A percentile compares a stretch with the other conserved stretches of the same genome.
Evolutionary conservation across 2,329 filamentous ascomycete genomes (phyloP).

Genomic region (Botryotinia narcissicola): DNA sequence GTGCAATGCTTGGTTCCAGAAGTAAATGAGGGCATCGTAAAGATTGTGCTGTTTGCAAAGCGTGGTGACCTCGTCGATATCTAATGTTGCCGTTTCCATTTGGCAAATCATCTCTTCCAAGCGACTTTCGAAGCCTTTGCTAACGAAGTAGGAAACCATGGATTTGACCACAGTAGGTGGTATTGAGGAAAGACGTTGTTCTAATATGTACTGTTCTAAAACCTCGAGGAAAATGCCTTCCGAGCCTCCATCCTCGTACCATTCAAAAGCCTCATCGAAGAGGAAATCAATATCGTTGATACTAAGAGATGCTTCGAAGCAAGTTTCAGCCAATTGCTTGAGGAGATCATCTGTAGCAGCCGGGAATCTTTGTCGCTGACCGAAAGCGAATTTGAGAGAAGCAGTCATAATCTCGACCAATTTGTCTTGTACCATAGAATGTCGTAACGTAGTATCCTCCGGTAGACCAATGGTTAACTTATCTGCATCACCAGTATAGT

Average conservation of each 20-base stretch:
- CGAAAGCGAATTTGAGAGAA: conserved; percentile 85
- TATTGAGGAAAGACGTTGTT: conserved; percentile 68
- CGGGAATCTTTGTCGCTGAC: conserved; percentile 54
- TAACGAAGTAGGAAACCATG: conserved; percentile 77
- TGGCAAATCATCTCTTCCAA: conserved; percentile 94
- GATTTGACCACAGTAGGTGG: conserved; percentile 85
- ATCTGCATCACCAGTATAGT: conserved; percentile 88
- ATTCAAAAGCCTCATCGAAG: conserved; percentile 87
- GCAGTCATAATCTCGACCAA: conserved; percentile 90
- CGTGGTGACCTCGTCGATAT: conserved; percentile 87
- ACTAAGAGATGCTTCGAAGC: conserved; percentile 77
- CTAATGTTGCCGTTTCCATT: conserved; percentile 84
- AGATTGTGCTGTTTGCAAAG: conserved; percentile 89
- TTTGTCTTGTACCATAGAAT: conserved; percentile 82
- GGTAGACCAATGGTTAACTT: conserved; percentile 92
- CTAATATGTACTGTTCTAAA: conserved; percentile 83
- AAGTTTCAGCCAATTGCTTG: conserved; percentile 75
- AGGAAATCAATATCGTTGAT: conserved; percentile 79
- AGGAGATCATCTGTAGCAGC: conserved; percentile 53
- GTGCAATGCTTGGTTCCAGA: conserved; percentile 87
- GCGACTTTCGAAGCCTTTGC: conserved; percentile 69
- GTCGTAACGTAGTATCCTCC: conserved; percentile 72
- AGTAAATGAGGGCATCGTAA: conserved; percentile 93
- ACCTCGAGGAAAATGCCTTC: conserved; percentile 81
- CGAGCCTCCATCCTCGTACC: conserved; percentile 75